phyloP scores from a whole-genome alignment of 2,329 filamentous ascomycete genomes.

The Calonectria pseudoreteaudii region DNA sequence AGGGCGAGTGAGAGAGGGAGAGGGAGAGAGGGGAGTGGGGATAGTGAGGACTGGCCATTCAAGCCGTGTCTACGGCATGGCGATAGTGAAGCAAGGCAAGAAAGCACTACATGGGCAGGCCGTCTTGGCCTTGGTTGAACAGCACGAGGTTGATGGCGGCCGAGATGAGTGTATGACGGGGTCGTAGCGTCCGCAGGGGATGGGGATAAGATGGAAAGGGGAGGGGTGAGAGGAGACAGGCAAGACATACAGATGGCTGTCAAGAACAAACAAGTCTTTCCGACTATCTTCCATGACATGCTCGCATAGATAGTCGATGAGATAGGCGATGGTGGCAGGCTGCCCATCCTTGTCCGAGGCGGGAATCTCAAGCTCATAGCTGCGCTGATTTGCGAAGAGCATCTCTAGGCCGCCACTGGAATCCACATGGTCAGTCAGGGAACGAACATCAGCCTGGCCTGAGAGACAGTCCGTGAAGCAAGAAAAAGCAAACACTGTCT shows the following conservation, averaged over 20 bases:
- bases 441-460: slow-evolving; percentile 11
- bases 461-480: background rate
- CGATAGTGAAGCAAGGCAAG: background rate
- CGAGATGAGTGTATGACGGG: background rate
- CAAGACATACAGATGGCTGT: slow-evolving; percentile 83
- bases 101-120: slow-evolving; percentile 2
- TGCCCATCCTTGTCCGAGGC: slow-evolving; percentile 68
- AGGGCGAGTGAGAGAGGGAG: no score
- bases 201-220: background rate
- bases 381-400: slow-evolving; percentile 87
- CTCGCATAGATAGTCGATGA: slow-evolving; percentile 83
- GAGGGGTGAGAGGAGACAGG: background rate
- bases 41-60: background rate
- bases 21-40: slow-evolving; percentile 29
- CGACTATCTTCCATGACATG: slow-evolving; percentile 87
- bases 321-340: slow-evolving; percentile 76
- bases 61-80: slow-evolving; percentile 2
- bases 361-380: slow-evolving; percentile 78
- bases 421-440: slow-evolving; percentile 34
- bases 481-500: slow-evolving; percentile 19
- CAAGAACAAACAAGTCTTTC: slow-evolving; percentile 89
- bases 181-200: slow-evolving; percentile 4
- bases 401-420: slow-evolving; percentile 90
- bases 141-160: background rate
- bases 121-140: slow-evolving; percentile 6